Base-by-base conservation (phyloP, 129 eudicot genomes). In the Flaveria sonorensis region DNA sequence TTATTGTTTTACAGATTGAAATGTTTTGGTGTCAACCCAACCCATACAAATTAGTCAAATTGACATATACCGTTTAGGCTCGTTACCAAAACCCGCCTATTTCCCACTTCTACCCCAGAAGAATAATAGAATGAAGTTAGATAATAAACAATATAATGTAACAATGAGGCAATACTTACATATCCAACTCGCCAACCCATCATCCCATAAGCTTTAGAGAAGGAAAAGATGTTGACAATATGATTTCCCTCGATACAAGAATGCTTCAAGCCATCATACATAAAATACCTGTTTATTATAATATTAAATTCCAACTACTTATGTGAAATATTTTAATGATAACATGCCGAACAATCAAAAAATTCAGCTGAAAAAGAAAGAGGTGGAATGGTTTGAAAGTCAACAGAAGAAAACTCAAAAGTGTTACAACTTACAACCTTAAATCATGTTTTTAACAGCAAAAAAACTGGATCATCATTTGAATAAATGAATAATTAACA, bases 131-230 rank as follows among this genome's bases (percentile, higher is more conserved):
- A 63, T 15, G 11, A 63, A 15, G 28, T 6, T 30, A 26, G 0
- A 23, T 65, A 5, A 79, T 19, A 56, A 81, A 36, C 40, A 47
- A 63, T 21, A 53, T 61, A 19, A 61, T 39, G 76, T 42, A 47
- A 51, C 13, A 69, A 76, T 18, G 78, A 45, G 74, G 51, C 36
- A 13, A 79, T 66, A 83, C 98, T 89, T 94, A 94, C 99, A 83
- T 94, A 94, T 72, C 97, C 99, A 81, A 94, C 97, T 78, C 99
- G 96, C 99, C 99, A 94, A 84, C 97, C 99, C 99, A 94, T 94
- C 97, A 94, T 94, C 66, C 99, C 99, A 59, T 94, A 94, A 79
- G 99, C 99, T 86, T 95, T 95, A 43, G 99, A 95, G 85, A 95
- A 95, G 57, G 99, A 95, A 81, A 95, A 95, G 15, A 95, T 83